Percentiles rank a stretch among this genome's conserved stretches.
Evolutionary conservation across 139 green algal genomes (phyloP).

Genomic region (Pleodorina starrii): DNA sequence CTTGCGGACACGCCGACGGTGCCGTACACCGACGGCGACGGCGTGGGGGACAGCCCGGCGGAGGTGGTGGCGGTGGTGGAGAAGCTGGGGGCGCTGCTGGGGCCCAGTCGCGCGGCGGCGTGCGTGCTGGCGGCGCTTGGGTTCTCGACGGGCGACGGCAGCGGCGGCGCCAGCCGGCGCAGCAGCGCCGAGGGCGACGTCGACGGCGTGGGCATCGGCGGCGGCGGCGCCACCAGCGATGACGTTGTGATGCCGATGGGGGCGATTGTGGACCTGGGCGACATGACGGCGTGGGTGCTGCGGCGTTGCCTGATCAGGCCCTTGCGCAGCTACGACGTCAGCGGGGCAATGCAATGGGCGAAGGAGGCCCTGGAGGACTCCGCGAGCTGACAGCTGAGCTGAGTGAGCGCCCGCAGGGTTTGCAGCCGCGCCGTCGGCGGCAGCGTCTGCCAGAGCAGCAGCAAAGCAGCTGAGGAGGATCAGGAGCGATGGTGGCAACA

Average conservation of each 20-base stretch:
- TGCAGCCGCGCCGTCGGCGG: no score
- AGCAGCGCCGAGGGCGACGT: background rate
- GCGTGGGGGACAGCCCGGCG: background rate
- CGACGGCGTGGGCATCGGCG: background rate
- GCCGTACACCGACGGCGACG: background rate
- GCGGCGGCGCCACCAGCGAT: background rate
- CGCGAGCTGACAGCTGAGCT: background rate
- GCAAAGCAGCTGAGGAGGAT: no score
- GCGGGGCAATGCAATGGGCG: slow-evolving; percentile 12
- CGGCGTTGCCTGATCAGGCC: slow-evolving; percentile 39
- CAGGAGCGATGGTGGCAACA: no score
- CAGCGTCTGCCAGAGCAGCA: no score
- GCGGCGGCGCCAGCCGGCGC: background rate
- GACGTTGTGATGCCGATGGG: slow-evolving; percentile 28
- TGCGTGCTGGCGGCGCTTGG: slow-evolving; percentile 34
- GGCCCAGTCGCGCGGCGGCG: background rate
- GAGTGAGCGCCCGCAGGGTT: no score
- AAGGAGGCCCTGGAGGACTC: background rate
- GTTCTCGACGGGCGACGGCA: background rate
- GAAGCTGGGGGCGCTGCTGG: slow-evolving; percentile 11
- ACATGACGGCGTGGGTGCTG: slow-evolving; percentile 31
- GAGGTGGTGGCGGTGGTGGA: slow-evolving; percentile 32
- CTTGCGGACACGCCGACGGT: background rate
- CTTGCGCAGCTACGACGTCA: slow-evolving; percentile 26
- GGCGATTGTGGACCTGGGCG: slow-evolving; percentile 19